Evolutionary conservation across 352 stramenopile genomes (phyloP), one percentile per base, ranked within the genome.

Genomic region (Phytophthora fragariae): DNA sequence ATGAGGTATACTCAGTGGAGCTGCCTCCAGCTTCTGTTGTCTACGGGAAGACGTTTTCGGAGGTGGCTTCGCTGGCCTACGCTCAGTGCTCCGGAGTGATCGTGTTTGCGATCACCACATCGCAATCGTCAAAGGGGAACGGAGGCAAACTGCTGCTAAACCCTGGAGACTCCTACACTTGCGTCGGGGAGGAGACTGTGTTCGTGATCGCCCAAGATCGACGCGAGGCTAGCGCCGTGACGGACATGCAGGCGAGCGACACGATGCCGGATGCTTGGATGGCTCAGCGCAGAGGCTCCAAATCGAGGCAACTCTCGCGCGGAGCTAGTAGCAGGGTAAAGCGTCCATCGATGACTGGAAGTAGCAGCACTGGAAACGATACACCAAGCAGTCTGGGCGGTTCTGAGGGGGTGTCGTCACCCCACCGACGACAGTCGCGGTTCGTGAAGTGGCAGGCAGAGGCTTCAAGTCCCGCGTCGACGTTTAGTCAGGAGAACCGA

Each of bases 1-100:
- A 94, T 17, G 89, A 96, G 54, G 75, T 96, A 8, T 96, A 96
- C 70, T 92, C 86, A 10, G 87, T 93, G 11, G 57, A 76, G 5
- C 64, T 95, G 14, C 89, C 89, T 12, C 62, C 85, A 17, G 73
- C 83, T 0, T 62, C 52, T 0, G 83, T 91, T 11, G 65, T 91
- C 21, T 82, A 74, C 27, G 87, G 85, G 5, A 90, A 92, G 59
- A 92, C 89, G 0, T 95, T 95, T 55, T 82, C 89, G 0, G 86
- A 95, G 64, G 85, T 93, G 14, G 85, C 89, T 17, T 90, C 86
- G 10, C 74, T 92, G 21, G 79, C 84, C n/a, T 95, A 93, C 60
- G 75, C 77, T 10, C 82, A 90, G 41, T 95, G 89, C 68, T 80
- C 76, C 0, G 84, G 85, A 10, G 87, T 95, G 41, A 89, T 94